These are phyloP conservation scores for Clonostachys solani DNA, from an alignment of 2,329 filamentous ascomycete species.

Conservation along the genomic window DNA sequence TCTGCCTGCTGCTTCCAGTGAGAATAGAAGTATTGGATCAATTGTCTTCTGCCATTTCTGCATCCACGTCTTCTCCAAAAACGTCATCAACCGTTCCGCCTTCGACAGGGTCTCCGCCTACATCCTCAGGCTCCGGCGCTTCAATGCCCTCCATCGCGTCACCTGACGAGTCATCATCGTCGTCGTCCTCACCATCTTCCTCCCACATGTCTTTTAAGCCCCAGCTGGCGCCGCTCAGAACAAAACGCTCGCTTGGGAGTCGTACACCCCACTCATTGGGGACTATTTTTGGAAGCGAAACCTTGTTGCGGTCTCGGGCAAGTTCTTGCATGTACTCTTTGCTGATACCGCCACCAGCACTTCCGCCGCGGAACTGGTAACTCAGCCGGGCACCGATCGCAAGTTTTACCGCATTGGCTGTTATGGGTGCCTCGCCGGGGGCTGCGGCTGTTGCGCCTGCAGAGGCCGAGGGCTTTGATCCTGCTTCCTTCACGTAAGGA, in stretches of 20 bases:
- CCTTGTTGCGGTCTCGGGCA: conserved; percentile 66
- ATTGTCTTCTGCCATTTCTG: conserved; percentile 48
- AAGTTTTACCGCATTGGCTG: conserved; percentile 64
- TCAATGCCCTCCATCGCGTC: conserved; percentile 47
- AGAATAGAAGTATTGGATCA: background rate
- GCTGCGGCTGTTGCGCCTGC: conserved; percentile 42
- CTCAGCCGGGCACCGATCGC: conserved; percentile 65
- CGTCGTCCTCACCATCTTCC: conserved; percentile 36
- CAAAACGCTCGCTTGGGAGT: conserved; percentile 64
- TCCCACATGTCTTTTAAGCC: conserved; percentile 57
- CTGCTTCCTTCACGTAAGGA: conserved; percentile 59
- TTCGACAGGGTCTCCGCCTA: conserved; percentile 39
- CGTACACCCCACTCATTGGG: conserved; percentile 65
- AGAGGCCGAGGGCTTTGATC: conserved; percentile 43
- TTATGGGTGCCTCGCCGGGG: conserved; percentile 52
- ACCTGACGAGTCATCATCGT: conserved; percentile 29
- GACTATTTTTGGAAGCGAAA: conserved; percentile 58
- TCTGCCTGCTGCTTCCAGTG: too few relatives aligned
- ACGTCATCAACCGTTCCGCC: conserved; percentile 50
- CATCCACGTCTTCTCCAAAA: conserved; percentile 48
- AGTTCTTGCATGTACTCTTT: conserved; percentile 77
- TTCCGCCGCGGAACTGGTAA: conserved; percentile 62
- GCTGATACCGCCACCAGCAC: conserved; percentile 47
- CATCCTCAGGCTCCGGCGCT: conserved; percentile 32
- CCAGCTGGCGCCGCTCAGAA: conserved; percentile 63